A percentile compares a stretch with the other conserved stretches of the same genome.
Evolutionary conservation across 1,284 basidiomycete species (phyloP).

Genomic region (Papiliotrema nemorosa): DNA sequence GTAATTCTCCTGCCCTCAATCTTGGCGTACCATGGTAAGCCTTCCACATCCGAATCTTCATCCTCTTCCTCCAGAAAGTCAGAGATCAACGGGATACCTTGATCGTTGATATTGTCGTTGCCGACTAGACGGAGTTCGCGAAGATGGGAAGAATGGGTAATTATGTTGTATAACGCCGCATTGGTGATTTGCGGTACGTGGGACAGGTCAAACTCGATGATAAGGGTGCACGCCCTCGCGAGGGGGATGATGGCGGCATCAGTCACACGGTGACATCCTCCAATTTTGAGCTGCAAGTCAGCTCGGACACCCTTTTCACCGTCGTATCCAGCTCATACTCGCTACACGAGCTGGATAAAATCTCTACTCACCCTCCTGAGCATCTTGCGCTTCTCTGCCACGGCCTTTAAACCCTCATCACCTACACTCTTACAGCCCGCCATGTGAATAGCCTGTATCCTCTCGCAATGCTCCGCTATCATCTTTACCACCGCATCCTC

Average conservation of each 20-base stretch:
- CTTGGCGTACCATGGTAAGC: conserved; percentile 1
- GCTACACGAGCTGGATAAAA: no score
- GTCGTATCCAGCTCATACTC: not conserved
- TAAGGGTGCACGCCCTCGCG: conserved; percentile 74
- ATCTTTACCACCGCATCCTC: conserved; percentile 68
- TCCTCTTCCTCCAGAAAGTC: conserved; percentile 53
- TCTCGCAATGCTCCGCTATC: conserved; percentile 66
- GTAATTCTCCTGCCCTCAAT: not conserved
- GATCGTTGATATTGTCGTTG: conserved; percentile 74
- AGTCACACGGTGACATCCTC: conserved; percentile 70
- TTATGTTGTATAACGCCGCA: conserved; percentile 73
- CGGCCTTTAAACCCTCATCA: conserved; percentile 69
- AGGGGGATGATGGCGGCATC: conserved; percentile 75
- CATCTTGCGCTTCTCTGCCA: conserved; percentile 70
- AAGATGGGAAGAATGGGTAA: conserved; percentile 74
- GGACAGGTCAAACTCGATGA: conserved; percentile 92
- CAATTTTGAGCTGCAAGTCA: conserved; percentile 70
- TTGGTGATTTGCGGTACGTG: conserved; percentile 77
- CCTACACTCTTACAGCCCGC: conserved; percentile 78
- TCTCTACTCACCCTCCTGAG: conserved; percentile 62
- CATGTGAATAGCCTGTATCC: conserved; percentile 89
- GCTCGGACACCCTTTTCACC: not conserved
- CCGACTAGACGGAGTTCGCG: conserved; percentile 86
- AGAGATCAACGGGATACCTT: conserved; percentile 83
- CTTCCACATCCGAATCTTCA: conserved; percentile 1